Base-by-base conservation (phyloP, 208 protist species). In the Trypanosoma caninum region DNA sequence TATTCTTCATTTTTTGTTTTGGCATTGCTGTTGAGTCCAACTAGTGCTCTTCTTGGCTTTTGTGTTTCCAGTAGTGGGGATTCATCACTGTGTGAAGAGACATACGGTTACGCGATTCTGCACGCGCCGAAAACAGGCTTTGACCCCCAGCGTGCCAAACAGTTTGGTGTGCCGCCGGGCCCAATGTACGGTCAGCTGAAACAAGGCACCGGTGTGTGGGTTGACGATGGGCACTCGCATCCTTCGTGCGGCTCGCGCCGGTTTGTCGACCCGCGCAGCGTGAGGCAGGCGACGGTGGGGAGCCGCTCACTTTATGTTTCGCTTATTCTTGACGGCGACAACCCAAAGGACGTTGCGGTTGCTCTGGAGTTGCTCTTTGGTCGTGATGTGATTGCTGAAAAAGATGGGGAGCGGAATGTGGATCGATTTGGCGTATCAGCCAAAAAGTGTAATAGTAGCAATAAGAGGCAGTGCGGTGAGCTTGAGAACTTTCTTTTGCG, bases 131-230 rank as follows among this genome's bases (percentile, higher is more conserved):
- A 48, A 7, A 33, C 75, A 0, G 56, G 44, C 50, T 91, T 93
- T 61, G 83, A 89, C 57, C 68, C 59, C 1, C 55, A 60, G 16
- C 59, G 57, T 40, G 89, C 89, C 6, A 74, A 80, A 35, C 66
- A 68, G 37, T 52, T 89, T 16, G 85, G 85, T 14, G 79, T 92
- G 13, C 69, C 59, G 23, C 73, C 78, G 0, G 89, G 89, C 1
- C 84, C 83, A 7, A 76, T 88, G 65, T 92, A 81, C 54, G 78
- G 70, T 0, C 68, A 74, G 20, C 72, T 95, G 3, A 92, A 95
- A 63, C 69, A 74, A 13, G 81, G 81, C 23, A 58, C 65, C 6
- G 23, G 78, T 0, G 82, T 93, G 11, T 55, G 69, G 66, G 8
- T 58, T 18, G 53, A 53, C 56, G 50, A 63, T 11, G 33, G 51